A percentile compares a stretch with the other conserved stretches of the same genome.
phyloP scores from a whole-genome alignment of 371 early-diverging fungal genomes.

The Neoconidiobolus thromboides region DNA sequence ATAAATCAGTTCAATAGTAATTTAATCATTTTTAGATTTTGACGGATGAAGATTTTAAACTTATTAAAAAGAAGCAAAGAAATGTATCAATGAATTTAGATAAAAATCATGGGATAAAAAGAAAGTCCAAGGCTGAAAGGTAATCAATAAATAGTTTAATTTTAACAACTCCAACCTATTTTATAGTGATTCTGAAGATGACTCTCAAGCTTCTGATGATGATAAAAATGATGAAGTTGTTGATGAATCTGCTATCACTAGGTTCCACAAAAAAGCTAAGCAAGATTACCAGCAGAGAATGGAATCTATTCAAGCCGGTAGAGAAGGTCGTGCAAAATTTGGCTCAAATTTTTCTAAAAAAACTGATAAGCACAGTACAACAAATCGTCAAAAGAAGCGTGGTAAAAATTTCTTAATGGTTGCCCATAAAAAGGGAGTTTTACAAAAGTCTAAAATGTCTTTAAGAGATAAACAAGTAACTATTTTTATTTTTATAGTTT shows the following conservation, averaged over 20 bases:
- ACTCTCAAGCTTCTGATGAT: background rate
- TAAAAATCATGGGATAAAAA: background rate
- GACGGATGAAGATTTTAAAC: constrained; percentile 72
- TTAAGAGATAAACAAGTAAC: constrained; percentile 58
- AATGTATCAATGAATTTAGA: background rate
- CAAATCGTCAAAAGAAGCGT: constrained; percentile 82
- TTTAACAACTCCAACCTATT: background rate
- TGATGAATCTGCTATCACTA: constrained; percentile 49
- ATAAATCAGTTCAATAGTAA: background rate
- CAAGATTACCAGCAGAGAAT: constrained; percentile 80
- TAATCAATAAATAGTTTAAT: background rate
- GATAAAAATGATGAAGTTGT: constrained; percentile 20
- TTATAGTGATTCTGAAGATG: background rate
- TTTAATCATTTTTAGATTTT: constrained; percentile 32
- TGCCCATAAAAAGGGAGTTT: constrained; percentile 66
- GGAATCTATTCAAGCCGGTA: constrained; percentile 62
- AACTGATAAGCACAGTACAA: constrained; percentile 56
- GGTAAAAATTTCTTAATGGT: constrained; percentile 91
- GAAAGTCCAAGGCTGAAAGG: background rate
- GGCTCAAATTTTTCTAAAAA: constrained; percentile 66
- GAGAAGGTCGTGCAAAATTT: constrained; percentile 80
- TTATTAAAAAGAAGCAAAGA: background rate
- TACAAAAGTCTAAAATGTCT: constrained; percentile 64
- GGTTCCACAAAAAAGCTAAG: constrained; percentile 72
- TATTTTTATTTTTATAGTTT: background rate